Percentiles rank a stretch among this genome's conserved stretches.
Evolutionary conservation across 805 yeast genomes (phyloP).

Genomic region (Candida loeiensis): DNA sequence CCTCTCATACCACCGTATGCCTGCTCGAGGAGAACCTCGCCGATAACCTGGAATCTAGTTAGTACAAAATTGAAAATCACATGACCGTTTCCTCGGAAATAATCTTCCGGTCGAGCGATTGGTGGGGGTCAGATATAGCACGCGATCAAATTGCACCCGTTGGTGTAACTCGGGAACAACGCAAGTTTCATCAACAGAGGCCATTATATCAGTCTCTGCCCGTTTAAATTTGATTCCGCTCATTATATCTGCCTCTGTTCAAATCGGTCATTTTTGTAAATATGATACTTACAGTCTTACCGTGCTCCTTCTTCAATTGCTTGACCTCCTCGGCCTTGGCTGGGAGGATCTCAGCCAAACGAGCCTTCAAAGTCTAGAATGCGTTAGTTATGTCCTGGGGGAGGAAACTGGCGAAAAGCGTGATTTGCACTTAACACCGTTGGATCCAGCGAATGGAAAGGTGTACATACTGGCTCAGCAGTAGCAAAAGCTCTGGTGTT

Average conservation of each 20-base stretch:
- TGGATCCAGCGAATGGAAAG: not conserved
- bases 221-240: too few species aligned
- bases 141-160: too few species aligned
- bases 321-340: slow-evolving; percentile 88
- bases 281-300: slow-evolving; percentile 59
- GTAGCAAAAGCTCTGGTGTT: slow-evolving; percentile 30
- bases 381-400: slow-evolving; percentile 11
- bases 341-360: slow-evolving; percentile 90
- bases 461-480: slow-evolving; percentile 33
- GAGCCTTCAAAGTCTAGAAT: slow-evolving; percentile 76
- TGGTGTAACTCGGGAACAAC: too few species aligned
- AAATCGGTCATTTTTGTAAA: not conserved
- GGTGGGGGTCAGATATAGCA: not conserved
- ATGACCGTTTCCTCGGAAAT: slow-evolving; percentile 10
- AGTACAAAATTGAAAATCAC: slow-evolving; percentile 11
- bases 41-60: slow-evolving; percentile 30
- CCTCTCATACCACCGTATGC: slow-evolving; percentile 80
- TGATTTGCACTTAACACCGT: not conserved
- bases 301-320: slow-evolving; percentile 86
- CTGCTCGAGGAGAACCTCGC: slow-evolving; percentile 44
- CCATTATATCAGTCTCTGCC: too few species aligned
- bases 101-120: not conserved
- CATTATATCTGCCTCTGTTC: not conserved
- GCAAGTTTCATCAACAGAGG: too few species aligned
- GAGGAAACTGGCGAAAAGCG: not conserved